Evolutionary conservation across 257 asterid species (phyloP).

Genomic region (Lantana camara): DNA sequence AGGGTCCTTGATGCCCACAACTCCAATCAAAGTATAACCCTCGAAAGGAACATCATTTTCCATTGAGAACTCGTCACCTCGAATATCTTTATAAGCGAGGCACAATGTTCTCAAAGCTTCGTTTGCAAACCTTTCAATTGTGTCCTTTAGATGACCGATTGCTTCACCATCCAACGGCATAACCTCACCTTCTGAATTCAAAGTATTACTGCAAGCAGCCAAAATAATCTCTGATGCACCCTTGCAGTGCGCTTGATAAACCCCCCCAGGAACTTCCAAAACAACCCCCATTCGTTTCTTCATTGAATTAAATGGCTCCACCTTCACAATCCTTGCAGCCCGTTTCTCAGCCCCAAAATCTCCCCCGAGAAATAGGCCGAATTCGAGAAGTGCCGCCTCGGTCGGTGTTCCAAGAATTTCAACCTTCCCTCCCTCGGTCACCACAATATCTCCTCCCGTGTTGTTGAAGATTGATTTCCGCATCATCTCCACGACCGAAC

Average conservation of each 20-base stretch:
- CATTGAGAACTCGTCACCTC: conserved; percentile 46
- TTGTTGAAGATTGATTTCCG: conserved; percentile 71
- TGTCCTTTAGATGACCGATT: conserved; percentile 44
- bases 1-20: conserved; percentile 88
- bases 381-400: conserved; percentile 82
- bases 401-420: conserved; percentile 88
- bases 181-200: conserved; percentile 56
- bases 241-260: conserved; percentile 78
- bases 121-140: conserved; percentile 71
- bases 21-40: conserved; percentile 77
- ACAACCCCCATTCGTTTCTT: conserved; percentile 91
- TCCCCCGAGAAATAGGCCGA: conserved; percentile 80
- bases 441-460: conserved; percentile 87
- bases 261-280: conserved; percentile 61
- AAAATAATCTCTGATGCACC: conserved; percentile 89
- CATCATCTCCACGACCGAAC: conserved; percentile 46
- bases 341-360: conserved; percentile 59
- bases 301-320: conserved; percentile 82
- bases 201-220: conserved; percentile 70
- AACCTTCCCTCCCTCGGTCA: conserved; percentile 46
- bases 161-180: conserved; percentile 58
- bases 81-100: conserved; percentile 73
- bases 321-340: conserved; percentile 60
- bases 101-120: conserved; percentile 87
- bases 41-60: conserved; percentile 59